Evolutionary conservation across 2,329 filamentous ascomycete genomes (phyloP), one percentile per base, ranked within the genome.

Genomic region (Cyphellophora europaea): DNA sequence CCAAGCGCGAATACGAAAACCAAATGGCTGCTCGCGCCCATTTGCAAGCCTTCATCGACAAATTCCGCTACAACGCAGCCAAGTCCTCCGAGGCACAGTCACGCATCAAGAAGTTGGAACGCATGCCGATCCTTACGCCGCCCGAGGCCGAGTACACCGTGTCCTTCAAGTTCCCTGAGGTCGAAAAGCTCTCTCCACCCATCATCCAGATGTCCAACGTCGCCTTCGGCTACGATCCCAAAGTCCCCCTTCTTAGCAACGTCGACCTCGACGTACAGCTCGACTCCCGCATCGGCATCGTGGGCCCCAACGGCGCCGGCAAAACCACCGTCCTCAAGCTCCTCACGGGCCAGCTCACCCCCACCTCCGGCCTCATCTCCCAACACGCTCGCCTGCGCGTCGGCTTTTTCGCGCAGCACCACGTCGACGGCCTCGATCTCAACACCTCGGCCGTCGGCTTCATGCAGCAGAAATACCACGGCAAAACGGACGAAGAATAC

Each of bases 61-160:
- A 98, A 65, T 98, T 98, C 72, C 79, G 91, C 35, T 98, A 98
- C 72, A 98, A 98, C 56, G 91, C 91, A 17, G 91, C 89, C 53
- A 98, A 98, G 62, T 95, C 91, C 1, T 94, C 89, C 6, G 91
- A 98, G 68, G 91, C 91, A 2, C 91, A 98, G 57, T 96, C 89
- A 1, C 80, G 91, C 53, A 96, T 98, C 74, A 98, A 98, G 73
- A 98, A 98, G 59, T 70, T 98, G 43, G 93, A 98, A 61, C 86
- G 83, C 54, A 95, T 98, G 85, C 91, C 93, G 2, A 68, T 94
- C 2, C 72, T 98, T 34, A 82, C 93, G 51, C 59, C 88, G 1
- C 93, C 91, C 5, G 91, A 98, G 66, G 77, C 79, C 40, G 89
- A 94, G 60, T 98, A 98, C 69, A 86, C 76, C 35, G 91, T 98